These are phyloP conservation scores for Aureobasidium mangrovei DNA, from an alignment of 2,329 filamentous ascomycete genomes.

Conservation along the genomic window DNA sequence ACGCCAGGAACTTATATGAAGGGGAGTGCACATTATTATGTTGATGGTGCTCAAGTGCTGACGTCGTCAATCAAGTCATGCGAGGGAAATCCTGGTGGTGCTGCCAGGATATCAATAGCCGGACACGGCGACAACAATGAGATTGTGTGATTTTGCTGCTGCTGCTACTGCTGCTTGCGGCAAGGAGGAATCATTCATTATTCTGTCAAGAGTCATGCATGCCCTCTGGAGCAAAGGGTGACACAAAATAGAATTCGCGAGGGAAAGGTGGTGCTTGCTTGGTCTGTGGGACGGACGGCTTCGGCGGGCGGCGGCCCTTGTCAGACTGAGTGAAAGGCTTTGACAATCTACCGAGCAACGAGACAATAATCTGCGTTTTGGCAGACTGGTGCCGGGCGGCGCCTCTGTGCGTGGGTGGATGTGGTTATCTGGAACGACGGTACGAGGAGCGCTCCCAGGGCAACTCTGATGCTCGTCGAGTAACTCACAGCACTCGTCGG, in stretches of 20 bases:
- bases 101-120: neutral
- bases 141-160: conserved; percentile 5
- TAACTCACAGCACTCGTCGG: neutral
- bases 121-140: neutral
- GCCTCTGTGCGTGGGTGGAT: conserved; percentile 2
- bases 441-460: conserved; percentile 4
- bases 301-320: conserved; percentile 12
- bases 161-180: conserved; percentile 1
- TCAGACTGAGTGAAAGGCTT: conserved; percentile 7
- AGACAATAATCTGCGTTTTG: conserved; percentile 14
- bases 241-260: conserved; percentile 11
- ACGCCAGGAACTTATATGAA: conserved; percentile 12
- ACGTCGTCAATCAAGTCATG: neutral
- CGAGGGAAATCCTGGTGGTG: neutral
- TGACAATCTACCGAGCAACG: conserved; percentile 13
- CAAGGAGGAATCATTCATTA: neutral
- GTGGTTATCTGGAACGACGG: conserved; percentile 4
- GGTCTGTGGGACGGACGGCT: conserved; percentile 14
- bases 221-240: conserved; percentile 10
- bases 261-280: neutral
- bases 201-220: neutral
- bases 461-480: conserved; percentile 5
- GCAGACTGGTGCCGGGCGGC: neutral
- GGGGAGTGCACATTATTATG: conserved; percentile 6
- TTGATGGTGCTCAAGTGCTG: conserved; percentile 1